A percentile compares a stretch with the other conserved stretches of the same genome.
These are phyloP conservation scores for Paramecium pentaurelia DNA, from an alignment of 73 alveolate species.

Conservation along the genomic window DNA sequence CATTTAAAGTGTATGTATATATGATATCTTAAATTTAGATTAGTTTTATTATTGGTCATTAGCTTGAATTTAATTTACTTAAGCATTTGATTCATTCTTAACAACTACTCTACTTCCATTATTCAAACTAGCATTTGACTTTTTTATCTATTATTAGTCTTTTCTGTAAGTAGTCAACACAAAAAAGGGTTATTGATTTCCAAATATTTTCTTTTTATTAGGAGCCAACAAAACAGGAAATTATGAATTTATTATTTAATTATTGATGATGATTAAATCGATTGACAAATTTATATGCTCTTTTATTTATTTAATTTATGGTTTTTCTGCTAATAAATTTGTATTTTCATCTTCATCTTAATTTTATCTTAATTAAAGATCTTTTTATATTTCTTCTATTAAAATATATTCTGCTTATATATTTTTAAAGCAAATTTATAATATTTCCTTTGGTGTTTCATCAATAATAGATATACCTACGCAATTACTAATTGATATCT, in stretches of 20 bases:
- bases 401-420: slow-evolving; percentile 3
- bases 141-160: background rate
- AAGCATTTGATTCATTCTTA: background rate
- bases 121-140: background rate
- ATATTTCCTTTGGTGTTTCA: slow-evolving; percentile 56
- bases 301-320: background rate
- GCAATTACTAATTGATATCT: slow-evolving; percentile 39
- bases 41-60: background rate
- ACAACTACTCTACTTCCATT: background rate
- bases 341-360: slow-evolving; percentile 53
- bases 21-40: slow-evolving; percentile 1
- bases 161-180: slow-evolving; percentile 21
- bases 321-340: background rate
- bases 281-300: background rate
- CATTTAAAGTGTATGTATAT: slow-evolving; percentile 35
- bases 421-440: slow-evolving; percentile 46
- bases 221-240: slow-evolving; percentile 61
- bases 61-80: background rate
- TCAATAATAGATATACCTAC: slow-evolving; percentile 53
- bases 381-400: slow-evolving; percentile 25
- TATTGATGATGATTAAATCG: slow-evolving; percentile 52
- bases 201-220: slow-evolving; percentile 37
- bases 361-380: background rate
- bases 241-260: slow-evolving; percentile 35
- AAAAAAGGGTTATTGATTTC: slow-evolving; percentile 53